phyloP scores from a whole-genome alignment of 305 asterid genomes.

The Fraxinus baroniana region DNA sequence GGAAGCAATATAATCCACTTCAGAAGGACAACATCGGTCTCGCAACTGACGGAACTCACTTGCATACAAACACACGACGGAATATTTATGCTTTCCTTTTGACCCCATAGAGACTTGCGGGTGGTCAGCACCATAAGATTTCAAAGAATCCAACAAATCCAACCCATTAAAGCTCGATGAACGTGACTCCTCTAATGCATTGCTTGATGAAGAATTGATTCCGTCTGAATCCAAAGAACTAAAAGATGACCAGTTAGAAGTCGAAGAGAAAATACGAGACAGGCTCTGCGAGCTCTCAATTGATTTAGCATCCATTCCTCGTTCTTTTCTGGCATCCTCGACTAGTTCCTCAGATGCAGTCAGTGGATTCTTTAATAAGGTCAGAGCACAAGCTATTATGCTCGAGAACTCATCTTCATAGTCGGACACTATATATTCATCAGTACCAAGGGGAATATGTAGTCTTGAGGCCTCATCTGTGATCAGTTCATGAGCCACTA shows the following conservation, averaged over 20 bases:
- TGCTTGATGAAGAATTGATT: slow-evolving; percentile 43
- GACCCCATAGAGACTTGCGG: slow-evolving; percentile 81
- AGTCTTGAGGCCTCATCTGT: slow-evolving; percentile 67
- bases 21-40: slow-evolving; percentile 78
- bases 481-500: slow-evolving; percentile 50
- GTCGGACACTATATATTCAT: slow-evolving; percentile 67
- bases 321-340: slow-evolving; percentile 28
- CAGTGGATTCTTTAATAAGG: slow-evolving; percentile 56
- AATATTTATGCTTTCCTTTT: slow-evolving; percentile 74
- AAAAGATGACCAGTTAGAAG: slow-evolving; percentile 58
- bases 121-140: slow-evolving; percentile 63
- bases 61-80: slow-evolving; percentile 72
- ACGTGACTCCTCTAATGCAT: slow-evolving; percentile 51
- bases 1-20: slow-evolving; percentile 76
- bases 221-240: slow-evolving; percentile 63
- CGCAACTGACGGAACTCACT: slow-evolving; percentile 65
- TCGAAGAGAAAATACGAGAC: slow-evolving; percentile 51
- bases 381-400: slow-evolving; percentile 90
- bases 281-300: slow-evolving; percentile 47
- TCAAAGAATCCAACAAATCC: slow-evolving; percentile 66
- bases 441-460: slow-evolving; percentile 71
- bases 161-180: slow-evolving; percentile 68
- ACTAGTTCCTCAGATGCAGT: slow-evolving; percentile 32
- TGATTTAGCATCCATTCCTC: slow-evolving; percentile 18
- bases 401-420: slow-evolving; percentile 94